phyloP scores from a whole-genome alignment of 2,329 filamentous ascomycete species.

The Botrytis tulipae region DNA sequence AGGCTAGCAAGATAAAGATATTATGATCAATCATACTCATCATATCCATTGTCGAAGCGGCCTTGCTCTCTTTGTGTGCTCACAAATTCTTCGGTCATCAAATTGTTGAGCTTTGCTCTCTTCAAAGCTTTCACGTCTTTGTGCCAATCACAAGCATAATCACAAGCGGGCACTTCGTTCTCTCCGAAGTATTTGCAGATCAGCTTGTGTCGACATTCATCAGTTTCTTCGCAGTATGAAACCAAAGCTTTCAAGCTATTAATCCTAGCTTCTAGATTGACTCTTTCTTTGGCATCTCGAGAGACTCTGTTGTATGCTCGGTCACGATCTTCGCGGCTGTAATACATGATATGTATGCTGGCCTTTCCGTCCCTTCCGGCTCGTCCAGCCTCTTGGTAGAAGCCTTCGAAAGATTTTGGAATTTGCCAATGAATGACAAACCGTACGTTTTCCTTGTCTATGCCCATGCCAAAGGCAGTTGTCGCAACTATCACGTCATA shows the following conservation, averaged over 20 bases:
- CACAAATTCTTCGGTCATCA: conserved; percentile 62
- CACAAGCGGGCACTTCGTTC: conserved; percentile 54
- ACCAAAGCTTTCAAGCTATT: conserved; percentile 68
- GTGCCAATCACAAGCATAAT: conserved; percentile 77
- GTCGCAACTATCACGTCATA: conserved; percentile 95
- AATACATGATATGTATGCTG: conserved; percentile 84
- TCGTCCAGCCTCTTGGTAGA: conserved; percentile 92
- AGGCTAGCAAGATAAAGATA: neutral
- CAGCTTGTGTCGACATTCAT: conserved; percentile 69
- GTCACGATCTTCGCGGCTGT: conserved; percentile 82
- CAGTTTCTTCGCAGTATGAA: conserved; percentile 76
- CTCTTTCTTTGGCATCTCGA: conserved; percentile 47
- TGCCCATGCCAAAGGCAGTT: conserved; percentile 96
- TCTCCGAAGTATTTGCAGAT: conserved; percentile 81
- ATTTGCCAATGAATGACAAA: conserved; percentile 95
- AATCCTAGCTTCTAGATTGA: conserved; percentile 51
- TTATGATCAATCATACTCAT: conserved; percentile 43
- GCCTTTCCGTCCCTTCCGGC: conserved; percentile 89
- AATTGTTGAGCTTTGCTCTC: conserved; percentile 53
- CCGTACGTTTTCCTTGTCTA: conserved; percentile 91
- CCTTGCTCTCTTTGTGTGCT: conserved; percentile 61
- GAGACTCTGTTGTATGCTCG: conserved; percentile 59
- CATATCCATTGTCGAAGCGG: conserved; percentile 54
- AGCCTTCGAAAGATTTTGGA: conserved; percentile 91
- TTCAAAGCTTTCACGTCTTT: conserved; percentile 63